phyloP scores from a whole-genome alignment of 176 grass and related monocot species.

The Hordeum vulgare region DNA sequence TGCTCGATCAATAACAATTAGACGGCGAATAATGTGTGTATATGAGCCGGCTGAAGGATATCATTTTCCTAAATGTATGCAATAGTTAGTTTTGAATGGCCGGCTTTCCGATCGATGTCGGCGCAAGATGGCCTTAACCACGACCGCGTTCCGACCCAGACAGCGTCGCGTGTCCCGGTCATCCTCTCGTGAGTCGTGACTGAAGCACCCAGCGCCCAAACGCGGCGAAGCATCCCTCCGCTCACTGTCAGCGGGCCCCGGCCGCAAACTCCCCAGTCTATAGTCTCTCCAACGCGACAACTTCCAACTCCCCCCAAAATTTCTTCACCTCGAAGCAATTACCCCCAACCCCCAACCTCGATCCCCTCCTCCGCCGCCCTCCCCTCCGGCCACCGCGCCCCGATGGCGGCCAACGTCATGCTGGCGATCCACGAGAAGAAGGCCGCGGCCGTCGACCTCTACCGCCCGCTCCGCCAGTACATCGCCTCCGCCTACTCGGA shows the following conservation, averaged over 20 bases:
- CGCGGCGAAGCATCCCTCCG: conserved; percentile 10
- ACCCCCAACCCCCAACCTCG: neutral
- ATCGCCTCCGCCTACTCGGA: conserved; percentile 79
- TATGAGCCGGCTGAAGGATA: too few species aligned
- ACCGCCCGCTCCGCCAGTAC: conserved; percentile 82
- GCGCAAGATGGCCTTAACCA: too few species aligned
- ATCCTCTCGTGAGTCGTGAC: neutral
- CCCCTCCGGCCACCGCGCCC: conserved; percentile 14
- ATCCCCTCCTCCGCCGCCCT: neutral
- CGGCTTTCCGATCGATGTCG: too few species aligned
- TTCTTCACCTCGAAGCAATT: conserved; percentile 28
- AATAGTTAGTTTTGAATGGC: too few species aligned
- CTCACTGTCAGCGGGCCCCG: neutral
- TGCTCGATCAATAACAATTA: too few species aligned
- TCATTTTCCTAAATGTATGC: too few species aligned
- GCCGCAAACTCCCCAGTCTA: neutral
- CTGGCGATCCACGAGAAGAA: conserved; percentile 99
- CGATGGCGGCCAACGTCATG: conserved; percentile 76
- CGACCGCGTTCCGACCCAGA: neutral
- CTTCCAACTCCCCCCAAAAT: conserved; percentile 1
- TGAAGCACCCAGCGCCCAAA: neutral
- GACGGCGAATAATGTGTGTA: too few species aligned
- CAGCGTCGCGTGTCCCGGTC: neutral
- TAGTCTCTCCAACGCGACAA: conserved; percentile 6
- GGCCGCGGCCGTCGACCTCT: conserved; percentile 55